Conservation (phyloP, 169 alveolate species). For the Plasmodium gallinaceum region DNA sequence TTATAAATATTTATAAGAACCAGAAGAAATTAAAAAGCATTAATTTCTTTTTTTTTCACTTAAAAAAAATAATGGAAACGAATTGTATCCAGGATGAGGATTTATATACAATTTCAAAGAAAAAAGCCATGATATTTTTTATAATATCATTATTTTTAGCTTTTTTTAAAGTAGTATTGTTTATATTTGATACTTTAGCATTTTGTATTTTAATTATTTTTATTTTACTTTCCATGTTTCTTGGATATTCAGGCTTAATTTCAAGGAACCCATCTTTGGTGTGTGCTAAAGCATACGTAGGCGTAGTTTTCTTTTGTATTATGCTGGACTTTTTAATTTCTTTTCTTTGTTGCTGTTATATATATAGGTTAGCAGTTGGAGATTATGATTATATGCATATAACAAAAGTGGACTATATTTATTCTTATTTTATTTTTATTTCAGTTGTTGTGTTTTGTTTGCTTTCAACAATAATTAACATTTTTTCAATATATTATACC, state of each 20-base stretch:
- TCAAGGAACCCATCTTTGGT: constrained; percentile 16
- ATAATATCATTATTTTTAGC: constrained; percentile 34
- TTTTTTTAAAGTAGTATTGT: constrained; percentile 36
- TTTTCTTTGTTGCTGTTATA: constrained; percentile 3
- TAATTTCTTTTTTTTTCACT: no score
- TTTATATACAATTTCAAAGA: constrained; percentile 21
- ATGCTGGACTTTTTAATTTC: constrained; percentile 46
- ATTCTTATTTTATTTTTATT: constrained; percentile 25
- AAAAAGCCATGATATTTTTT: constrained; percentile 23
- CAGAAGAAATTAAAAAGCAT: no score
- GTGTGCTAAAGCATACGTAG: constrained; percentile 23
- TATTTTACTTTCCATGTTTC: constrained; percentile 38
- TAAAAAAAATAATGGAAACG: neutral
- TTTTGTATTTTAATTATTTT: constrained; percentile 6
- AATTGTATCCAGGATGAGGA: constrained; percentile 14
- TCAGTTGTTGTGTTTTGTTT: constrained; percentile 18
- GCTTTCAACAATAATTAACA: constrained; percentile 39
- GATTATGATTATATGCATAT: constrained; percentile 4
- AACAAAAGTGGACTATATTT: constrained; percentile 14
- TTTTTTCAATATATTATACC: constrained; percentile 21
- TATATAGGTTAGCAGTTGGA: constrained; percentile 8
- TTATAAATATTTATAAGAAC: no score
- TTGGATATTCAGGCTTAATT: constrained; percentile 59
- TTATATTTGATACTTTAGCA: constrained; percentile 25
- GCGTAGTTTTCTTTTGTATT: constrained; percentile 18